These are phyloP conservation scores for Coleophoma eucalyptorum DNA, from an alignment of 2,329 filamentous ascomycete genomes.

Conservation along the genomic window DNA sequence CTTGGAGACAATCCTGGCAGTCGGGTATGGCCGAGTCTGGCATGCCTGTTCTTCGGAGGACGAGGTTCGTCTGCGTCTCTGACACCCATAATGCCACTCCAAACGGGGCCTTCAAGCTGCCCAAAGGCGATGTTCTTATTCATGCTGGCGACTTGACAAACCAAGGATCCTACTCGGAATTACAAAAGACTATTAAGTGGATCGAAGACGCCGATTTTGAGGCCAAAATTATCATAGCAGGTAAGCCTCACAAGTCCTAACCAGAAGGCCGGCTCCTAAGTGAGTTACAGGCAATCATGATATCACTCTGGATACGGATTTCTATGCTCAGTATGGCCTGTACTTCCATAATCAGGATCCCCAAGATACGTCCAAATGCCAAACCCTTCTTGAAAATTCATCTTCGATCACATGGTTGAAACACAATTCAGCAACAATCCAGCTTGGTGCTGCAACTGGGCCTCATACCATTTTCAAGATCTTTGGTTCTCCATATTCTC, in stretches of 20 bases:
- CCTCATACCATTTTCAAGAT: conserved; percentile 60
- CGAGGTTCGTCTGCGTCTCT: conserved; percentile 70
- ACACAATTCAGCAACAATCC: conserved; percentile 51
- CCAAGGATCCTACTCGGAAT: conserved; percentile 58
- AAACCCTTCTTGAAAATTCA: conserved; percentile 38
- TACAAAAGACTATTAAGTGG: conserved; percentile 62
- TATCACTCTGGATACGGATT: conserved; percentile 62
- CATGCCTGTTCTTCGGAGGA: conserved; percentile 30
- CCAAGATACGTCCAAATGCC: conserved; percentile 50
- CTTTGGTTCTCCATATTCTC: conserved; percentile 70
- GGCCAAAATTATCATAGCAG: conserved; percentile 66
- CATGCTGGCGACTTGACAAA: conserved; percentile 77
- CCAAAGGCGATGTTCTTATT: conserved; percentile 69
- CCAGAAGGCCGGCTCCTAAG: conserved; percentile 1
- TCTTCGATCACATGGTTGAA: conserved; percentile 60
- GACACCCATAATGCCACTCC: conserved; percentile 68
- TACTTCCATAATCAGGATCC: conserved; percentile 53
- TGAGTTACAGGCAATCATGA: conserved; percentile 65
- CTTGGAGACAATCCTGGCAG: too few relatives aligned
- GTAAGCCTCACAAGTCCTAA: conserved; percentile 31
- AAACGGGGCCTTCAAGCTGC: conserved; percentile 52
- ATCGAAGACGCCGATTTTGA: conserved; percentile 65
- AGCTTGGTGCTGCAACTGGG: conserved; percentile 48
- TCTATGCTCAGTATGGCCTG: conserved; percentile 49
- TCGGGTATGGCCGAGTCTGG: neutral